Base-by-base conservation (phyloP, 495 filamentous ascomycete genomes). In the Aspergillus mulundensis region DNA sequence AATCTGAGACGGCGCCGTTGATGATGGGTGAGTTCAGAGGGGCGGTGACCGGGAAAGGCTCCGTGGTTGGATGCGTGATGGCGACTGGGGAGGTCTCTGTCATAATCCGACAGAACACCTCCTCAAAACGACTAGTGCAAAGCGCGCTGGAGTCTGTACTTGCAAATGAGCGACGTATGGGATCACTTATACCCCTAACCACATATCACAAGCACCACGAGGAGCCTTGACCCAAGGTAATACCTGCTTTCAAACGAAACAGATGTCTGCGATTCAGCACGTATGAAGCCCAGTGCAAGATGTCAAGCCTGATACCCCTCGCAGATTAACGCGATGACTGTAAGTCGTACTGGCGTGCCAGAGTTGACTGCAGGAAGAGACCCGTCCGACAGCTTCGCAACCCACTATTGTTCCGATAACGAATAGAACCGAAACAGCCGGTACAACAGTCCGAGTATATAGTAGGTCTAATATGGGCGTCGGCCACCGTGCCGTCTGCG, bases 41-140 rank as follows among this genome's bases (percentile, higher is more conserved):
- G 61, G 66, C 77, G 80, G 74, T 72, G 83, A 84, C 75, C 78
- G 82, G 76, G 79, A 79, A 79, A 76, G 87, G 79, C 72, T 81
- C 75, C 73, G 75, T 76, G 65, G 81, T 79, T 76, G 81, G 78
- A 76, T 82, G 80, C 75, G 81, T 81, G 72, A 71, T 80, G 69
- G 79, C 71, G 68, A 82, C 74, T 64, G 76, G 74, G 71, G 81
- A 81, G 77, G 77, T 77, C 78, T 95, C 91, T 85, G 91, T 96
- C 91, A 96, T 96, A 91, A 86, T 96, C 88, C 82, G 85, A 80
- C 79, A 79, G 74, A 72, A 79, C 76, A 75, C 76, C 79, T 77
- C 76, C 81, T 79, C 77, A 77, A 69, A n/a, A 76, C 66, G 68
- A 53, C 50, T 59, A 62, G 53, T 60, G 60, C 61, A 62, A 65